A percentile compares a stretch with the other conserved stretches of the same genome.
These are phyloP conservation scores for Talaromyces albobiverticillius DNA, from an alignment of 2,329 filamentous ascomycete species.

Conservation along the genomic window DNA sequence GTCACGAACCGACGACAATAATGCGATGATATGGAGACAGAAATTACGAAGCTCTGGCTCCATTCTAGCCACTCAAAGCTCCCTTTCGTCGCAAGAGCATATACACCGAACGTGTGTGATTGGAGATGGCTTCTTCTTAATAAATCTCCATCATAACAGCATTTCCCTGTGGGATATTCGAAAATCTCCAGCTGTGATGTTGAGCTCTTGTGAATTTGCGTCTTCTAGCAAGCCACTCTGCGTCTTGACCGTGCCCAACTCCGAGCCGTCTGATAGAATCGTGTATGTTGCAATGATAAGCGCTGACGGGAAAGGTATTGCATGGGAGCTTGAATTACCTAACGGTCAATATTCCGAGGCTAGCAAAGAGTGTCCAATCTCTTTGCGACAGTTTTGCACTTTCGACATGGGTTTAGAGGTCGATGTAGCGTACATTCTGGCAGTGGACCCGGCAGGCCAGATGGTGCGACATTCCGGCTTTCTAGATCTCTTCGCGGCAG, in stretches of 20 bases:
- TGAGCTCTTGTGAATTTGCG: slow-evolving; percentile 59
- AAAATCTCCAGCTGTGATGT: slow-evolving; percentile 53
- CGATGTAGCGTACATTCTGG: slow-evolving; percentile 61
- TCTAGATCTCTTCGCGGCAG: slow-evolving; percentile 79
- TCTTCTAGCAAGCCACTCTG: slow-evolving; percentile 72
- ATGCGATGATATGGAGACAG: slow-evolving; percentile 82
- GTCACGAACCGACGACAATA: slow-evolving; percentile 73
- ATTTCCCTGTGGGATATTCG: slow-evolving; percentile 80
- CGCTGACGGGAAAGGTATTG: slow-evolving; percentile 72
- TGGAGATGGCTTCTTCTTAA: slow-evolving; percentile 71
- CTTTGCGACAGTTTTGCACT: slow-evolving; percentile 64
- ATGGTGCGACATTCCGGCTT: slow-evolving; percentile 70
- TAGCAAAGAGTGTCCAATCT: slow-evolving; percentile 35
- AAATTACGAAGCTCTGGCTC: slow-evolving; percentile 49
- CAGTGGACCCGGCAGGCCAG: slow-evolving; percentile 82
- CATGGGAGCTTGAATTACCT: slow-evolving; percentile 69
- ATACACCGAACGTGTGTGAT: slow-evolving; percentile 80
- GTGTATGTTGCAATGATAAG: slow-evolving; percentile 77
- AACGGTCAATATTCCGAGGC: slow-evolving; percentile 25
- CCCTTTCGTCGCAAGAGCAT: slow-evolving; percentile 64
- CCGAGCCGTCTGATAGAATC: slow-evolving; percentile 57
- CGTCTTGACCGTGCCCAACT: slow-evolving; percentile 65
- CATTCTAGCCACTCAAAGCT: slow-evolving; percentile 64
- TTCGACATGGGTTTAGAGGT: slow-evolving; percentile 63
- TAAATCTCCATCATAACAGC: slow-evolving; percentile 71